A percentile compares a stretch with the other conserved stretches of the same genome.
phyloP scores from a whole-genome alignment of 1,284 basidiomycete species.

The Puccinia coronata region DNA sequence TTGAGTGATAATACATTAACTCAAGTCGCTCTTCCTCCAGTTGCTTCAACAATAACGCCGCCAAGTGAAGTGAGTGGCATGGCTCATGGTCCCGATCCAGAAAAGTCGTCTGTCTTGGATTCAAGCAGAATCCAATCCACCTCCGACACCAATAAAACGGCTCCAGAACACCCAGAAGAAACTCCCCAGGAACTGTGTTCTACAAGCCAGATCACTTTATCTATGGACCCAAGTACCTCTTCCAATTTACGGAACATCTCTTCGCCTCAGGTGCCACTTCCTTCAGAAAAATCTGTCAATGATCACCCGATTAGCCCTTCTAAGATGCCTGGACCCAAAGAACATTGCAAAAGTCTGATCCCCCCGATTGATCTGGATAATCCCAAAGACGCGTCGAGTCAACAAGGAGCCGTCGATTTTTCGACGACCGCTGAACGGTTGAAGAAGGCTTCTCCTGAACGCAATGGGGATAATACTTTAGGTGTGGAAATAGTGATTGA shows the following conservation, averaged over 20 bases:
- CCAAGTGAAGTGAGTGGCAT: not conserved
- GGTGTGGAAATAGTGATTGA: too few relatives aligned
- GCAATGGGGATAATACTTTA: not conserved
- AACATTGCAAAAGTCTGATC: not conserved
- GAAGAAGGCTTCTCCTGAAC: not conserved
- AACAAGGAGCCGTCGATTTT: not conserved
- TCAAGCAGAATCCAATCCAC: not conserved
- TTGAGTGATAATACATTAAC: not conserved
- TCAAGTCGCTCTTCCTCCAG: not conserved
- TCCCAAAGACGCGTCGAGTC: not conserved
- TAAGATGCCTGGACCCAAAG: not conserved
- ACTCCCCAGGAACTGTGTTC: not conserved
- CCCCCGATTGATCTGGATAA: not conserved
- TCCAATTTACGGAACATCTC: not conserved
- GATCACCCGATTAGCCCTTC: not conserved
- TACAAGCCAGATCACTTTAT: not conserved
- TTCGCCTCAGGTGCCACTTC: not conserved
- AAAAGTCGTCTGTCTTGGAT: not conserved
- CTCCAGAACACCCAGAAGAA: not conserved
- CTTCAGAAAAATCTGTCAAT: not conserved
- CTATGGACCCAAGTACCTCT: not conserved
- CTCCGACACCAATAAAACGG: not conserved
- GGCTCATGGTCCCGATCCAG: not conserved
- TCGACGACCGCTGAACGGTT: not conserved
- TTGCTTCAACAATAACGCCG: not conserved